These are phyloP conservation scores for Pestalotiopsis sp. DNA, from an alignment of 2,329 filamentous ascomycete species.

Conservation along the genomic window DNA sequence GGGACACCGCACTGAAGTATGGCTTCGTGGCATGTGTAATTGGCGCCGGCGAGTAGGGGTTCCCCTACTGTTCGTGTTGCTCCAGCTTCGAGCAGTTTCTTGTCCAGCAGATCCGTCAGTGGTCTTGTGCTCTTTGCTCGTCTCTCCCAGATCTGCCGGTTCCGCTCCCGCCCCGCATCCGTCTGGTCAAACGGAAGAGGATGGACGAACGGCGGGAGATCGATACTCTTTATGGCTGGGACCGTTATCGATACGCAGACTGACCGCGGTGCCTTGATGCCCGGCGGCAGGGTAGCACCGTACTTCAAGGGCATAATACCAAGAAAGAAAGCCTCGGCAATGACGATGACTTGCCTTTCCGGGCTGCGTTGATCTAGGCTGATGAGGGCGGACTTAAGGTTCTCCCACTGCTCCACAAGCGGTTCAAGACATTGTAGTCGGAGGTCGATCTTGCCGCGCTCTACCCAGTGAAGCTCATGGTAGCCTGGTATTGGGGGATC, in stretches of 20 bases:
- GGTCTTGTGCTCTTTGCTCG: conserved; percentile 26
- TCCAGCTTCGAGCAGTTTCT: conserved; percentile 30
- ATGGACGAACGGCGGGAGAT: conserved; percentile 35
- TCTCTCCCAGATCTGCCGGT: conserved; percentile 29
- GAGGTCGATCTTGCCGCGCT: conserved; percentile 33
- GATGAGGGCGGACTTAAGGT: conserved; percentile 28
- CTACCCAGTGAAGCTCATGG: conserved; percentile 23
- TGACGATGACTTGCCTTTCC: conserved; percentile 23
- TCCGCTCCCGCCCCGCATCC: conserved; percentile 23
- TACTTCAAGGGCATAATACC: conserved; percentile 35
- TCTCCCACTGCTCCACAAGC: conserved; percentile 35
- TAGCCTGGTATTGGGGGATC: conserved; percentile 25
- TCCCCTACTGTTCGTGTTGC: conserved; percentile 20
- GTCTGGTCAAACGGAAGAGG: conserved; percentile 31
- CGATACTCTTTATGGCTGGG: conserved; percentile 35
- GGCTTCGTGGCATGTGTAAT: conserved; percentile 35
- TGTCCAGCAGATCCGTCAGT: conserved; percentile 28
- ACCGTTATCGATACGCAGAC: conserved; percentile 38
- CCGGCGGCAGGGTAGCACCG: conserved; percentile 27
- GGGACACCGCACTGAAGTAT: conserved; percentile 40
- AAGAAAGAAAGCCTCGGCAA: conserved; percentile 36
- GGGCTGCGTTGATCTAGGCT: conserved; percentile 22
- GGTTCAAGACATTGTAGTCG: conserved; percentile 32
- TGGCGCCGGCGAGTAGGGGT: conserved; percentile 33
- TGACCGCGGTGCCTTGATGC: conserved; percentile 22